A percentile compares a stretch with the other conserved stretches of the same genome.
Evolutionary conservation across 331 rosid genomes (phyloP).

Genomic region (Malus hybrid): DNA sequence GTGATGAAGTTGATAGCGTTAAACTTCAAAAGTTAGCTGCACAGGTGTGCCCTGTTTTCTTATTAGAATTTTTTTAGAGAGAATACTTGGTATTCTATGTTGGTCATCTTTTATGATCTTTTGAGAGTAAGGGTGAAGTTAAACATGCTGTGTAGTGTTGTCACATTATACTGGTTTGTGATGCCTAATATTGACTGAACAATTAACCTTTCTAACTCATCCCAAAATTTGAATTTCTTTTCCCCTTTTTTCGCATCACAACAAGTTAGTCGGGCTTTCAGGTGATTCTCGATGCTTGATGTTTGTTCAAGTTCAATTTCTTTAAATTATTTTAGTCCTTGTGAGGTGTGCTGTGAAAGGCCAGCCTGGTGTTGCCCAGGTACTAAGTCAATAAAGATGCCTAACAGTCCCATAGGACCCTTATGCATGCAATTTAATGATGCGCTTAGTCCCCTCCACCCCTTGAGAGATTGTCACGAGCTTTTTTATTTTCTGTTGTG

Average conservation of each 20-base stretch:
- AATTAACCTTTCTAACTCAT: background rate
- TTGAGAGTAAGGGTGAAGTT: background rate
- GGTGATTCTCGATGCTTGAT: background rate
- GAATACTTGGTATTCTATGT: background rate
- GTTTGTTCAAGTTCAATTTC: background rate
- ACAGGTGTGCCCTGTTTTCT: conserved; percentile 38
- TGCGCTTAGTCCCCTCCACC: background rate
- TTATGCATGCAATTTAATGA: background rate
- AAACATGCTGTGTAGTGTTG: background rate
- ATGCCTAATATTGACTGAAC: background rate
- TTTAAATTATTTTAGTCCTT: background rate
- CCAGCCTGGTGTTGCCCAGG: background rate
- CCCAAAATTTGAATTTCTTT: background rate
- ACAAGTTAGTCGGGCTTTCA: background rate
- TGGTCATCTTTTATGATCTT: background rate
- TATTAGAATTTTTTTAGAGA: background rate
- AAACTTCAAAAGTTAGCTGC: conserved; percentile 78
- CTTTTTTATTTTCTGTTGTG: background rate
- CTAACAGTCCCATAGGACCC: background rate
- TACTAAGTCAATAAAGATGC: background rate
- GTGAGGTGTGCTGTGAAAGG: background rate
- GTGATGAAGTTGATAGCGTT: conserved; percentile 71
- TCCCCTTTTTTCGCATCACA: background rate
- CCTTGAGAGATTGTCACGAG: background rate
- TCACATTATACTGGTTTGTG: background rate